Conservation (phyloP, 345 rosid genomes). For the Eucalyptus caleyi region DNA sequence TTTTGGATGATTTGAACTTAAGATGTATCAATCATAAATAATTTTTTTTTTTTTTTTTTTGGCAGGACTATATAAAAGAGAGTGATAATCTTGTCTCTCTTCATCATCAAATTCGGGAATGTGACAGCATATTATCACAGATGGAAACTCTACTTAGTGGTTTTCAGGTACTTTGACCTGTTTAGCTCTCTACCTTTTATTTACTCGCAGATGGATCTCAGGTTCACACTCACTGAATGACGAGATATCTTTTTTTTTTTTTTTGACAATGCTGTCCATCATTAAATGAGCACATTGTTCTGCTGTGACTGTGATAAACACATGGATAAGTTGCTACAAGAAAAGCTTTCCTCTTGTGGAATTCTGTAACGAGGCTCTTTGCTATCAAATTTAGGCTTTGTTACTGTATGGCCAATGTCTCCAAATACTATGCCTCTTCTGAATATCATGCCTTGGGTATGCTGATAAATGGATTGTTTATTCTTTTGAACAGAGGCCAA, state of each 20-base stretch:
- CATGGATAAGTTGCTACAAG: background rate
- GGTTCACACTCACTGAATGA: background rate
- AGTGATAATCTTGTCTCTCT: constrained; percentile 94
- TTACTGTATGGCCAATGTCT: background rate
- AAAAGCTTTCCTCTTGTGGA: background rate
- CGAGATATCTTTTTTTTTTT: background rate
- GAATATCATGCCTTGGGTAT: background rate
- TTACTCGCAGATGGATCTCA: background rate
- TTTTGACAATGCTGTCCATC: background rate
- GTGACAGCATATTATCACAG: constrained; percentile 85
- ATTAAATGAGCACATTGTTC: background rate
- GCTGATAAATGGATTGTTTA: background rate
- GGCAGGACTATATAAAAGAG: constrained; percentile 93
- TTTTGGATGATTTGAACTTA: background rate
- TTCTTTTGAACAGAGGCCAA: background rate
- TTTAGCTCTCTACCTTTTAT: background rate
- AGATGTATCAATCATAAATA: background rate
- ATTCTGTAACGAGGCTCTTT: background rate
- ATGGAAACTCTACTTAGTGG: constrained; percentile 96
- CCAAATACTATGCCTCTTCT: background rate
- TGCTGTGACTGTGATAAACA: background rate
- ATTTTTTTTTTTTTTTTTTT: background rate
- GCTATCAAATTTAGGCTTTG: background rate
- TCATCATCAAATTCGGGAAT: constrained; percentile 94
- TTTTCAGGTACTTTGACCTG: constrained; percentile 57